Base-by-base conservation (phyloP, 1,284 basidiomycete genomes). In the Neotropicomus parvogracilis region DNA sequence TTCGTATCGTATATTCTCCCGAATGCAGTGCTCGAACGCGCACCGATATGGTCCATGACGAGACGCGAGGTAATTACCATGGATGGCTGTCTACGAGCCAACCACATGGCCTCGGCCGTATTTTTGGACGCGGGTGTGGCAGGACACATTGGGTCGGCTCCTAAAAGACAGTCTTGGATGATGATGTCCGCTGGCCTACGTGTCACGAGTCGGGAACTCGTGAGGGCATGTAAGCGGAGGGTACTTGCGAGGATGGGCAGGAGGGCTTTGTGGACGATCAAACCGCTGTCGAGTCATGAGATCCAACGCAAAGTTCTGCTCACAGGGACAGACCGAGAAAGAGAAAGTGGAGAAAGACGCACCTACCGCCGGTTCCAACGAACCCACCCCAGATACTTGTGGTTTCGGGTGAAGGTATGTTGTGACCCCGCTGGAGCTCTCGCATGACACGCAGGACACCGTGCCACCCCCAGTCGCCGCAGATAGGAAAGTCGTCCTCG, bases 401-500 rank as follows among this genome's bases (percentile, higher is more conserved):
- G 29, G 36, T 54, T 40, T 33, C 37, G 1, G 50, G 45, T 6
- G 59, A 49, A 2, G 48, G 46, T 0, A 9, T 13, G 14, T 27
- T 37, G 36, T 62, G 59, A 20, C 58, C 59, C 4, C 36, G 46
- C 42, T 69, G 60, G 24, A 73, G 54, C 24, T 60, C 55, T 19
- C 58, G 57, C 67, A 74, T 67, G 32, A 69, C 67, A 16, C 52
- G 58, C 3, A 57, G 56, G 8, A 74, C 42, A 0, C 60, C 66
- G 11, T 61, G 46, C 61, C 62, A 66, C 21, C 66, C 69, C 53
- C 55, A 57, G 24, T 62, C 60, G 2, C 66, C 64, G 27, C 71
- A 74, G 14, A 74, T 41, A 2, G 72, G 71, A 41, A 74, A 74
- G 52, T 74, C 70, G 49, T 75, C 71, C 40, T 74, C 73, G 16